Evolutionary conservation across 768 basidiomycete species (phyloP), one percentile per base, ranked within the genome.

Genomic region (Lentinula raphanica): DNA sequence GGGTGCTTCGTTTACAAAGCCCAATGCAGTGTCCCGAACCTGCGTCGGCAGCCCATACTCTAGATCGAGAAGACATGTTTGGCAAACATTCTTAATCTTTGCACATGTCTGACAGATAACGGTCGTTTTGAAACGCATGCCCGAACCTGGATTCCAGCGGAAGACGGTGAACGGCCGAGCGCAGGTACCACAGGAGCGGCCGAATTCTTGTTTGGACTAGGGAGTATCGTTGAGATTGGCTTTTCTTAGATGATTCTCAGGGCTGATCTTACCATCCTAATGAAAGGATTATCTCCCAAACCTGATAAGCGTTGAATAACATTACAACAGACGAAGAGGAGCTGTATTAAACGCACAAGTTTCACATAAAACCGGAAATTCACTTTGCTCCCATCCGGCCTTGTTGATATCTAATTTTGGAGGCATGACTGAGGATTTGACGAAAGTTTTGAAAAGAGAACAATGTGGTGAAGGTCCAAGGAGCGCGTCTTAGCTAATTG

Each of bases 91-190:
- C 77, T 92, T 92, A 64, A 93, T 85, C 75, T 98, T 98, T 49
- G 95, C 91, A 65, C 96, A 98, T 3, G 95, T 96, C 71, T 96
- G 95, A 73, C 94, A 97, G 60, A 98, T 86, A 60, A 97, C 94
- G 11, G 97, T 99, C 59, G 93, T 90, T 79, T 98, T 98, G 84
- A 84, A 98, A 28, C 96, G 87, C 70, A 87, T 88, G 40, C 94
- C 96, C 3, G 86, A 76, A 45, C 97, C 97, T 2, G 97, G 95
- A 67, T 98, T 96, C 97, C 97, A 99, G 39, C 94, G 89, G 75
- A 99, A 99, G 64, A 98, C 90, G 49, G 92, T 96, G 74, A 95
- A 96, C 2, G 93, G 97, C 23, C 97, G 83, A 2, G 94, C 94
- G 68, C 97, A 99, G 54, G 96, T 96, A 62, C 98, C 98, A 73